These are phyloP conservation scores for Prunus fruticosa DNA, from an alignment of 306 rosid genomes.

Conservation along the genomic window DNA sequence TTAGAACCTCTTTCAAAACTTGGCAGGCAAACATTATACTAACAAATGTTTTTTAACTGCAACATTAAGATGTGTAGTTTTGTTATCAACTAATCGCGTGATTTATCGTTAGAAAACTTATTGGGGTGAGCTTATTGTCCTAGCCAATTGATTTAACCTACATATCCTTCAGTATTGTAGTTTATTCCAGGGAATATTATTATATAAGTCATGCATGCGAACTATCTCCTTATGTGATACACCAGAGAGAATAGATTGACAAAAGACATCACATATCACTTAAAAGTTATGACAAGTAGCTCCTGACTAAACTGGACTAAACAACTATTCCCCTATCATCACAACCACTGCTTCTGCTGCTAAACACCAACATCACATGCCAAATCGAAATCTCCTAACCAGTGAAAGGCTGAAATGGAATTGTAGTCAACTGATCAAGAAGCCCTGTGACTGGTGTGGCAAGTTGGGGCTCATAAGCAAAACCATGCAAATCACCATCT, in stretches of 20 bases:
- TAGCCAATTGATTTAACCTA: background rate
- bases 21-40: no score
- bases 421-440: constrained; percentile 58
- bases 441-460: constrained; percentile 79
- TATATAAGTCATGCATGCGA: background rate
- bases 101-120: background rate
- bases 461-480: constrained; percentile 79
- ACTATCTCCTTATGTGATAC: background rate
- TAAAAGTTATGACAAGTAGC: background rate
- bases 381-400: constrained; percentile 1
- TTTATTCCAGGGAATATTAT: background rate
- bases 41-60: no score
- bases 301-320: background rate
- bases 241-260: background rate
- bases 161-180: background rate
- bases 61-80: background rate
- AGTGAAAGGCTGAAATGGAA: constrained; percentile 50
- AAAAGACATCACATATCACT: background rate
- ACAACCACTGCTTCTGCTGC: background rate
- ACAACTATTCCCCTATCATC: background rate
- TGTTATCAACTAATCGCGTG: background rate
- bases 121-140: background rate
- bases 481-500: constrained; percentile 59
- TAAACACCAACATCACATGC: background rate
- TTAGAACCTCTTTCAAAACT: no score